These are phyloP conservation scores for Fusarium verticillioides DNA, from an alignment of 2,329 filamentous ascomycete genomes.

Conservation along the genomic window DNA sequence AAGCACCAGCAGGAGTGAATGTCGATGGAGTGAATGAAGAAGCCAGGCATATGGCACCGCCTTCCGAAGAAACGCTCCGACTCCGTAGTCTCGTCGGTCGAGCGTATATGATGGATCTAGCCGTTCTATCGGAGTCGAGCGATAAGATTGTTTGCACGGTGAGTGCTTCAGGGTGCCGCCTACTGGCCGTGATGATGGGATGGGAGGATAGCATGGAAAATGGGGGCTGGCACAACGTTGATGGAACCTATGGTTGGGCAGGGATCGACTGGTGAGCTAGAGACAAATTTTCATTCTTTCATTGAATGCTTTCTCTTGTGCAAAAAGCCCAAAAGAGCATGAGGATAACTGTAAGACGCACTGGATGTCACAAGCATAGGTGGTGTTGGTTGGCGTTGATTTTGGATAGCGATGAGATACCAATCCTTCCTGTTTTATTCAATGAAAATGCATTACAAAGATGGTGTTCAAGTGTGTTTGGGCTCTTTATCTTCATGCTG, in stretches of 20 bases:
- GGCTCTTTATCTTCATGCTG: not conserved
- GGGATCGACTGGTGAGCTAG: conserved; percentile 52
- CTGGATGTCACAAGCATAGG: conserved; percentile 16
- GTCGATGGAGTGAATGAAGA: conserved; percentile 42
- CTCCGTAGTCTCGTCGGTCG: conserved; percentile 79
- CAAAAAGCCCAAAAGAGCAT: not conserved
- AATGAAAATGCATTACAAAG: not conserved
- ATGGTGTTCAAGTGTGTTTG: not conserved
- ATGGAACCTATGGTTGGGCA: conserved; percentile 74
- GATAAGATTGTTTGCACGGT: conserved; percentile 82
- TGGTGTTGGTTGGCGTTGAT: conserved; percentile 36
- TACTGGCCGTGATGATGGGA: conserved; percentile 88
- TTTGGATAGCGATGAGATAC: conserved; percentile 28
- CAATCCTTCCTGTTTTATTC: conserved; percentile 13
- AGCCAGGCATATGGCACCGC: conserved; percentile 44
- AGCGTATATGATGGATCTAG: conserved; percentile 85
- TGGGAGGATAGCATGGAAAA: conserved; percentile 75
- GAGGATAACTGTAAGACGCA: conserved; percentile 9
- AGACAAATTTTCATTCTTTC: not conserved
- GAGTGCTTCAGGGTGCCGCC: conserved; percentile 75
- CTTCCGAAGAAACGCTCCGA: conserved; percentile 67
- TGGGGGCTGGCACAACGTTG: conserved; percentile 81
- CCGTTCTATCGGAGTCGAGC: conserved; percentile 74
- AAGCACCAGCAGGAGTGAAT: conserved; percentile 45
- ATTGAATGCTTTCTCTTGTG: not conserved